Conservation (phyloP, 140 eudicot genomes). For the Artemisia princeps region DNA sequence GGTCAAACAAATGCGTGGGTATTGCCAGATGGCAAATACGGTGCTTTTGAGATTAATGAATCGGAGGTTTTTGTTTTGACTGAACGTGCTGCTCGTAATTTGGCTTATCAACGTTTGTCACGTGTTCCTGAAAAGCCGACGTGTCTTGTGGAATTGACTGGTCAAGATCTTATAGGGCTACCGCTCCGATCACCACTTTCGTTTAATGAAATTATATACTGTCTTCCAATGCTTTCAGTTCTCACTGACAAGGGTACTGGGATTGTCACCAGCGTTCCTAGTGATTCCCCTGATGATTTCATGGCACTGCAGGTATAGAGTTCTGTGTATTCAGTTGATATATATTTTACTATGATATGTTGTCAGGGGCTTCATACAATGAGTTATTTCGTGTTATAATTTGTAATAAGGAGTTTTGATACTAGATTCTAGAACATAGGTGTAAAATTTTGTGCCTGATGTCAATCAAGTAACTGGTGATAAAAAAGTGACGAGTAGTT, state of each 20-base stretch:
- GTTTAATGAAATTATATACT: slow-evolving; percentile 49
- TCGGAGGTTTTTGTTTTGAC: slow-evolving; percentile 58
- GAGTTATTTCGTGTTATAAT: not conserved
- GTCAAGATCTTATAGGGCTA: slow-evolving; percentile 78
- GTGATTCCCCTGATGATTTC: slow-evolving; percentile 89
- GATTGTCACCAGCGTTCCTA: slow-evolving; percentile 81
- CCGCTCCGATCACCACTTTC: slow-evolving; percentile 68
- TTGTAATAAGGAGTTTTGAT: not conserved
- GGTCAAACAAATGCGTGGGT: slow-evolving; percentile 91
- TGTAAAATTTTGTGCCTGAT: not conserved
- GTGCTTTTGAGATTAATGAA: slow-evolving; percentile 72
- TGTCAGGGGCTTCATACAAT: not conserved
- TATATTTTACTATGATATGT: too few species aligned
- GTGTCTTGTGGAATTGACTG: slow-evolving; percentile 68
- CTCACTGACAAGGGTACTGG: slow-evolving; percentile 90
- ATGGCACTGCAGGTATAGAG: slow-evolving; percentile 46
- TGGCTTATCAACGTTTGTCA: slow-evolving; percentile 68
- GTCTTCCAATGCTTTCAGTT: slow-evolving; percentile 76
- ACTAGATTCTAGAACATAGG: not conserved
- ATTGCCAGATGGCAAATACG: slow-evolving; percentile 70
- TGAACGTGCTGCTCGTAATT: slow-evolving; percentile 55
- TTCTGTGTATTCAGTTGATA: not conserved
- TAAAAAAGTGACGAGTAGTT: slow-evolving; percentile 43
- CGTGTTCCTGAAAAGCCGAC: slow-evolving; percentile 58
- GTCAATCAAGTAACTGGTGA: not conserved